These are phyloP conservation scores for Tolypocladium inflatum DNA, from an alignment of 2,329 filamentous ascomycete genomes.

Conservation along the genomic window DNA sequence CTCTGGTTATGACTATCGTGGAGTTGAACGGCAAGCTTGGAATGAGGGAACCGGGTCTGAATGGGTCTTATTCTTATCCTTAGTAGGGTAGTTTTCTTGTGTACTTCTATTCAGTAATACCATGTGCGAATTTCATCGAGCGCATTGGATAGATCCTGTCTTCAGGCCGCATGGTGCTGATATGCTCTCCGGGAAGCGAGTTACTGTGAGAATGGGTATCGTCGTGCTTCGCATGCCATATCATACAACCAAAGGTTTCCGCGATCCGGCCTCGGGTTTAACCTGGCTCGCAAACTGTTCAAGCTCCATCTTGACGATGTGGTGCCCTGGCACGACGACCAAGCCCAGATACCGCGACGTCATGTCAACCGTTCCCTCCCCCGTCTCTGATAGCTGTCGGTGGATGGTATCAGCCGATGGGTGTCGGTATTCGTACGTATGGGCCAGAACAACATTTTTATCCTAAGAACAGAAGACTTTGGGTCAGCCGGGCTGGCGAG, in stretches of 20 bases:
- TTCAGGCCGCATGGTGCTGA: not conserved
- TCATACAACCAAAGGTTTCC: not conserved
- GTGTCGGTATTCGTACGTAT: slow-evolving; percentile 82
- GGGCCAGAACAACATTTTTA: slow-evolving; percentile 75
- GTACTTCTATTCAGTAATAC: slow-evolving; percentile 19
- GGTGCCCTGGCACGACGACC: slow-evolving; percentile 77
- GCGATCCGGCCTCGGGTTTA: slow-evolving; percentile 7
- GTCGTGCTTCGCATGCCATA: not conserved
- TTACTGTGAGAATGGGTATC: not conserved
- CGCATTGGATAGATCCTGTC: not conserved
- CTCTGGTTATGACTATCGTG: slow-evolving; percentile 12
- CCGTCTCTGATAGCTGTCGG: slow-evolving; percentile 21
- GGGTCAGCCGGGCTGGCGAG: not conserved
- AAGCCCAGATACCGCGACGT: slow-evolving; percentile 79
- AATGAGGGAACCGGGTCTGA: not conserved
- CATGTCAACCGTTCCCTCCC: slow-evolving; percentile 52
- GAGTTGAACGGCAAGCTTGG: slow-evolving; percentile 11
- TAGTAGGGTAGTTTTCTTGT: slow-evolving; percentile 13
- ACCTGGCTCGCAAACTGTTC: slow-evolving; percentile 61
- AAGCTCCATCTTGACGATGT: slow-evolving; percentile 81
- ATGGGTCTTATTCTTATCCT: slow-evolving; percentile 12
- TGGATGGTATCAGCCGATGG: slow-evolving; percentile 44
- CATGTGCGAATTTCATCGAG: slow-evolving; percentile 6
- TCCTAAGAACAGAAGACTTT: slow-evolving; percentile 44
- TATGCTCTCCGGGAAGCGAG: not conserved